Percentiles rank a stretch among this genome's conserved stretches.
These are phyloP conservation scores for Phylloporus sp. DNA, from an alignment of 768 basidiomycete genomes.

Conservation along the genomic window DNA sequence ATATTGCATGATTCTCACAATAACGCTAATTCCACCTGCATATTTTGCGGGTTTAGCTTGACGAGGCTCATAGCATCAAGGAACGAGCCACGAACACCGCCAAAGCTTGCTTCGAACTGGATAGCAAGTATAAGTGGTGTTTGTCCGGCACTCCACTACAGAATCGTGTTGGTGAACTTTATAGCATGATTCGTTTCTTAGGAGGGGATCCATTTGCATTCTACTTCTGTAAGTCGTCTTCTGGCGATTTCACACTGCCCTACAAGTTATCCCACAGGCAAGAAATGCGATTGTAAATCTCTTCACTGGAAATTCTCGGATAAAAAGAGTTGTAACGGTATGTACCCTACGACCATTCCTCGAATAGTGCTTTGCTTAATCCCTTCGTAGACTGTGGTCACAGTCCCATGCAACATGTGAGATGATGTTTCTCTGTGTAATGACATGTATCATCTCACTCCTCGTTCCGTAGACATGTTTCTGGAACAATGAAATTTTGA, in stretches of 20 bases:
- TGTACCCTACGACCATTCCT: constrained; percentile 11
- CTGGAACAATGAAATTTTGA: constrained; percentile 95
- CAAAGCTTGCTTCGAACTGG: constrained; percentile 90
- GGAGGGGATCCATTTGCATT: constrained; percentile 91
- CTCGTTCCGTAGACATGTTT: constrained; percentile 65
- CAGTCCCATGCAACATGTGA: constrained; percentile 76
- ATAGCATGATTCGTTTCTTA: constrained; percentile 88
- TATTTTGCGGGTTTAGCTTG: constrained; percentile 48
- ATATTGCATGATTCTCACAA: not conserved
- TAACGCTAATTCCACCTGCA: not conserved
- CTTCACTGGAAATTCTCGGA: constrained; percentile 92
- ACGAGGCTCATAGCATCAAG: constrained; percentile 98
- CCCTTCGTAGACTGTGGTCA: constrained; percentile 66
- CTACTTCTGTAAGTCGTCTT: constrained; percentile 70
- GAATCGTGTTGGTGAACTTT: constrained; percentile 97
- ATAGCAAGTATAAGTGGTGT: constrained; percentile 85
- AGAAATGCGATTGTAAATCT: constrained; percentile 89
- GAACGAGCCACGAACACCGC: constrained; percentile 93
- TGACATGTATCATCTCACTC: constrained; percentile 5
- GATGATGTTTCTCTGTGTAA: constrained; percentile 20
- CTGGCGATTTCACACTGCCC: not conserved
- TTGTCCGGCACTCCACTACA: constrained; percentile 94
- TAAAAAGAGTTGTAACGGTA: constrained; percentile 79
- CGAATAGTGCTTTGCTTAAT: not conserved
- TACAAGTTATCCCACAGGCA: constrained; percentile 45